Evolutionary conservation across 805 yeast species (phyloP).

Genomic region (Kazachstania psychrophila): DNA sequence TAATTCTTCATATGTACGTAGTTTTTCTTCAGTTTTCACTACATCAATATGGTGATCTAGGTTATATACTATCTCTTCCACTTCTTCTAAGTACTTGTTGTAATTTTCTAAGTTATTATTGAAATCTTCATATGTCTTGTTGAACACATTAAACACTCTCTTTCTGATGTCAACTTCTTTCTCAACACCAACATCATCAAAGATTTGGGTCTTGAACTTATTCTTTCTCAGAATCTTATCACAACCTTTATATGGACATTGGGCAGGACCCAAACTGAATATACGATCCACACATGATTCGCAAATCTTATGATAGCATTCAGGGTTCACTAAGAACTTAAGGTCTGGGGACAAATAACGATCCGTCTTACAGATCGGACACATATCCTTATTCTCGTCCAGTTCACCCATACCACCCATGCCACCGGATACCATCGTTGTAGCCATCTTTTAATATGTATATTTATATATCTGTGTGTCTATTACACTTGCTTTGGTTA

Average conservation of each 20-base stretch:
- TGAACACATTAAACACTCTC: constrained; percentile 66
- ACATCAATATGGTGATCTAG: constrained; percentile 60
- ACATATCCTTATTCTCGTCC: constrained; percentile 66
- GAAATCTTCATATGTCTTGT: constrained; percentile 73
- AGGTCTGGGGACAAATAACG: constrained; percentile 88
- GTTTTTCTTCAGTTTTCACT: constrained; percentile 56
- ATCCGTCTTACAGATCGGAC: constrained; percentile 96
- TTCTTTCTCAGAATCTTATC: constrained; percentile 79
- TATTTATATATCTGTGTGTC: too few species aligned
- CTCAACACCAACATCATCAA: constrained; percentile 85
- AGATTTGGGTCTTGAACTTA: constrained; percentile 83
- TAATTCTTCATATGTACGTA: constrained; percentile 59
- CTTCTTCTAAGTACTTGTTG: constrained; percentile 72
- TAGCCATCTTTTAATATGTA: too few species aligned
- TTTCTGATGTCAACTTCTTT: constrained; percentile 86
- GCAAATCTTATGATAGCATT: constrained; percentile 96
- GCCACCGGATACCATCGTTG: constrained; percentile 2
- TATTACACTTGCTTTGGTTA: too few species aligned
- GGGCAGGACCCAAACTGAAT: constrained; percentile 89
- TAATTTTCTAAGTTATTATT: constrained; percentile 43
- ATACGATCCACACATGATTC: constrained; percentile 95
- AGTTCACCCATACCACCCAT: constrained; percentile 32
- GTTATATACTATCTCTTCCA: constrained; percentile 74
- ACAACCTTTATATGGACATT: constrained; percentile 91
- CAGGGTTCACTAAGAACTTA: constrained; percentile 88